Base-by-base conservation (phyloP, 306 rosid species). In the Begonia masoniana region DNA sequence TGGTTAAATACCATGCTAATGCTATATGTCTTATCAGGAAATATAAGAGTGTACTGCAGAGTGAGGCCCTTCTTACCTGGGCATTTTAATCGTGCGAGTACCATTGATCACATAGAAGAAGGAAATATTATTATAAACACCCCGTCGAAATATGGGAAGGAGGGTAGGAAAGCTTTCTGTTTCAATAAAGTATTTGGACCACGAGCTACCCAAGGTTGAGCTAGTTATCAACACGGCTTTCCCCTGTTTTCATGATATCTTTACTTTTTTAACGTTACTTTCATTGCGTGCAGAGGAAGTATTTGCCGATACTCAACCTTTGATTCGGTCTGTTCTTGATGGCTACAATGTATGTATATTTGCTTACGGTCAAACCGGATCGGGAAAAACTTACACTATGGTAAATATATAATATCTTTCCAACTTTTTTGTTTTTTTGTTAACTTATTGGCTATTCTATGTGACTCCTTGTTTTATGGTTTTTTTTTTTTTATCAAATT, bases 291-390 rank as follows among this genome's bases (percentile, higher is more conserved):
- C 82, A 92, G 99, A 51, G 62, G 93, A 83, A 64, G 93, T 92
- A 50, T 92, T 92, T 76, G 41, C 86, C 10, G 96, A 92, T 67
- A 92, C 80, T 0, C 88, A 70, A 31, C 89, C 96, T 68, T 67
- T 92, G 31, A 76, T 92, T 63, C 88, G 95, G 42, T 92, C 95
- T 5, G 95, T 87, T 62, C 81, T 86, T 10, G 99, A 86, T 69
- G 99, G 99, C 11, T 92, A 70, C 73, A 86, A 92, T 54, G 89
- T 92, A n/a, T 86, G 99, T 48, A 83, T 92, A 74, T 92, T 92
- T 74, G 99, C 96, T 31, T 87, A 92, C 57, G 99, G 99, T 55
- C 99, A 87, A 65, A 92, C 96, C 13, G 96, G 99, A 58, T 86
- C 99, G 15, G 99, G 99, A 68, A 92, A 92, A 74, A 92, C 99